These are phyloP conservation scores for Xerocomellus chrysenteron DNA, from an alignment of 768 basidiomycete species.

Conservation along the genomic window DNA sequence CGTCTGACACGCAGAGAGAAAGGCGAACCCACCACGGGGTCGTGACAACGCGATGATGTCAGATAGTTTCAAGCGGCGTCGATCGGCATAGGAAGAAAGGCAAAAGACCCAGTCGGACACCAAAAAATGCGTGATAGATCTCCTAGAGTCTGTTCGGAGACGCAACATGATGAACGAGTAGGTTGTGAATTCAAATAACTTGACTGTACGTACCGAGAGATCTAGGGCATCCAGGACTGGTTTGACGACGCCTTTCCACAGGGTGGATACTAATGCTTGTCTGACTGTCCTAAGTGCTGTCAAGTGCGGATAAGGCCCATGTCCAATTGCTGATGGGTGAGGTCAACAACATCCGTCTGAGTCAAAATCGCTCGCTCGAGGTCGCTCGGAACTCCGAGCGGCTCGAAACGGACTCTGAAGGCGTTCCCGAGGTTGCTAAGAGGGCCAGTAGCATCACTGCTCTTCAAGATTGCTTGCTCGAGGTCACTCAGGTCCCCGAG, in stretches of 20 bases:
- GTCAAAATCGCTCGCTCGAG: background rate
- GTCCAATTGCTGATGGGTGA: too few species aligned
- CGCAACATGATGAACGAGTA: background rate
- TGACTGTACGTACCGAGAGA: background rate
- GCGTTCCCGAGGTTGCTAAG: background rate
- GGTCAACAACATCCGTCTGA: background rate
- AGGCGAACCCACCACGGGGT: conserved; percentile 34
- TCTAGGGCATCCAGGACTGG: conserved; percentile 1
- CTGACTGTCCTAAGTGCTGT: too few species aligned
- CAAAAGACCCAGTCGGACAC: background rate
- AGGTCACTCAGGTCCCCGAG: background rate
- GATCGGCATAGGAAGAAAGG: background rate
- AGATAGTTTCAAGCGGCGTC: background rate
- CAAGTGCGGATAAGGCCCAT: too few species aligned
- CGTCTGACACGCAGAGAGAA: conserved; percentile 49
- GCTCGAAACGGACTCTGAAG: background rate
- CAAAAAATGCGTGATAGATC: background rate
- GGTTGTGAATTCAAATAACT: background rate
- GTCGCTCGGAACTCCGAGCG: background rate
- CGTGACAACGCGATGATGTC: conserved; percentile 9
- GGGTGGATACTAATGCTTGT: too few species aligned
- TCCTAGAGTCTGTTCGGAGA: background rate
- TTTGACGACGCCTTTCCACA: conserved; percentile 8
- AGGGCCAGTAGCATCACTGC: background rate
- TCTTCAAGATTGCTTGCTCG: background rate